phyloP scores from a whole-genome alignment of 2,329 filamentous ascomycete genomes.

The Botrytis pseudocinerea region DNA sequence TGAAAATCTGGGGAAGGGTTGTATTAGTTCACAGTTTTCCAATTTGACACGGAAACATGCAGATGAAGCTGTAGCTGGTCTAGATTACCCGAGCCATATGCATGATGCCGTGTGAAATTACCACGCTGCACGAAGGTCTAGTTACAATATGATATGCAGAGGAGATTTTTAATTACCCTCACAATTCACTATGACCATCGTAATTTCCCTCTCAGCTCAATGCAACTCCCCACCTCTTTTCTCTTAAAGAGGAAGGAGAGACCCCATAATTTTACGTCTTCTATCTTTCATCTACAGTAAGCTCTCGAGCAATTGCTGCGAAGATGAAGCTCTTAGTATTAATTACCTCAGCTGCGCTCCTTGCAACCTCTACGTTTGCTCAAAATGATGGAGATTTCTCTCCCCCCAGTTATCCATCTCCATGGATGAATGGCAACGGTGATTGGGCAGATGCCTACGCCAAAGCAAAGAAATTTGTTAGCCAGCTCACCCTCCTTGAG shows the following conservation, averaged over 20 bases:
- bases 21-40: neutral
- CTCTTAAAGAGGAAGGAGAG: neutral
- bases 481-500: slow-evolving; percentile 74
- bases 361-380: slow-evolving; percentile 30
- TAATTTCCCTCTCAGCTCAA: neutral
- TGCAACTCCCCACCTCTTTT: neutral
- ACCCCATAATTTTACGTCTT: neutral
- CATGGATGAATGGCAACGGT: slow-evolving; percentile 40
- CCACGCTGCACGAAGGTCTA: neutral
- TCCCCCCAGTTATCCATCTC: slow-evolving; percentile 40
- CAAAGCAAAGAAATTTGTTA: slow-evolving; percentile 68
- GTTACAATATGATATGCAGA: neutral
- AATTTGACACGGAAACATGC: neutral
- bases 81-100: slow-evolving; percentile 12
- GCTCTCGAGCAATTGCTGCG: slow-evolving; percentile 6
- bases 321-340: slow-evolving; percentile 33
- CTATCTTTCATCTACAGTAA: neutral
- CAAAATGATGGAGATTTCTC: slow-evolving; percentile 35
- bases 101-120: slow-evolving; percentile 22
- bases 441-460: slow-evolving; percentile 68
- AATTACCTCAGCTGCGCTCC: slow-evolving; percentile 27
- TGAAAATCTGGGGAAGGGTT: slow-evolving; percentile 19
- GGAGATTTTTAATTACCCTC: neutral
- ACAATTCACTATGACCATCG: neutral
- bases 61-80: slow-evolving; percentile 12